A percentile compares a stretch with the other conserved stretches of the same genome.
Conservation (phyloP, 768 basidiomycete species). For the Candolleomyces eurysporus region DNA sequence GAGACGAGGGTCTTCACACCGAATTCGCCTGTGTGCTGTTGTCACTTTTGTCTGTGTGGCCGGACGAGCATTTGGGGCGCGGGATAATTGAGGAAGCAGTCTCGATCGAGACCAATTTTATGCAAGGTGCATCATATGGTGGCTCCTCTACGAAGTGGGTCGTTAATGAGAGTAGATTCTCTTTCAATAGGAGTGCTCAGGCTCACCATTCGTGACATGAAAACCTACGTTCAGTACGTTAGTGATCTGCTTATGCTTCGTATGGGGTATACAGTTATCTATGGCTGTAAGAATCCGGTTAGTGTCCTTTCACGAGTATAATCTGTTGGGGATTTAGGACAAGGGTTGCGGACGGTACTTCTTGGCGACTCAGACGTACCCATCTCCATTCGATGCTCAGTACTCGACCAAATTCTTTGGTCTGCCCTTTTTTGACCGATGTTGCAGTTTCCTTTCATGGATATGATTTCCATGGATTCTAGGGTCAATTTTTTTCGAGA, state of each 20-base stretch:
- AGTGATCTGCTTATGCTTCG: neutral
- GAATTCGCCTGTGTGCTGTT: constrained; percentile 79
- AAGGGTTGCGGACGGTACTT: too few relatives aligned
- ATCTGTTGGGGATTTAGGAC: too few relatives aligned
- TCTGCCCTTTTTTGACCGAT: too few relatives aligned
- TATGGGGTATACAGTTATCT: neutral
- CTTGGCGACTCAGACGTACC: too few relatives aligned
- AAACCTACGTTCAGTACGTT: neutral
- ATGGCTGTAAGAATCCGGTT: neutral
- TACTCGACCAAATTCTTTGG: too few relatives aligned
- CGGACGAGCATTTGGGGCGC: neutral
- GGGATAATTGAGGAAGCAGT: constrained; percentile 2
- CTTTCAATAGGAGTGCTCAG: neutral
- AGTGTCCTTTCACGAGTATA: neutral
- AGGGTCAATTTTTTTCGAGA: too few relatives aligned
- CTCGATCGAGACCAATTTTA: constrained; percentile 1
- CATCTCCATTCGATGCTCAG: too few relatives aligned
- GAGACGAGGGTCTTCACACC: constrained; percentile 83
- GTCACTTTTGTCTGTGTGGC: neutral
- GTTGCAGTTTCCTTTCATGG: too few relatives aligned
- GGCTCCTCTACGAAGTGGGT: neutral
- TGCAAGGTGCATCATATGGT: neutral
- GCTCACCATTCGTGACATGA: neutral
- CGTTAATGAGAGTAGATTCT: neutral
- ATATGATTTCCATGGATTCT: too few relatives aligned